Conservation (phyloP, 805 yeast species). For the Torulaspora microellipsoides region DNA sequence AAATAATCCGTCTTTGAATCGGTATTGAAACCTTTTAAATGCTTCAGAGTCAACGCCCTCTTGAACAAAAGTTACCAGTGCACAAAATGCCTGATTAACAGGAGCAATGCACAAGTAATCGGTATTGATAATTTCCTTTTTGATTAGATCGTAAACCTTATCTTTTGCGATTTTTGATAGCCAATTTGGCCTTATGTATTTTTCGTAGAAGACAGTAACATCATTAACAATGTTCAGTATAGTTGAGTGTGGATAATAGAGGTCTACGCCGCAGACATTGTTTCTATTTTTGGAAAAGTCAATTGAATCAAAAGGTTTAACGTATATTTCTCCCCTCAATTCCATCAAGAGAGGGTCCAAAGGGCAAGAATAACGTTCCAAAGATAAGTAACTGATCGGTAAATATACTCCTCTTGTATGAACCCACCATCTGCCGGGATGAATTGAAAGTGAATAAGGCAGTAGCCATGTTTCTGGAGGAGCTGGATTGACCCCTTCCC, state of each 20-base stretch:
- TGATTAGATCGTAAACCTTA: constrained; percentile 55
- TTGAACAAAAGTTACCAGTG: constrained; percentile 62
- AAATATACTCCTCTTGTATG: constrained; percentile 90
- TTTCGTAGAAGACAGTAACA: constrained; percentile 59
- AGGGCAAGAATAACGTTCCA: constrained; percentile 50
- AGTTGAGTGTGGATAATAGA: constrained; percentile 87
- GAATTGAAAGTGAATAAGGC: constrained; percentile 77
- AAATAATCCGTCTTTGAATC: constrained; percentile 73
- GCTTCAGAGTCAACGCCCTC: constrained; percentile 65
- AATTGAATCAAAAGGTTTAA: constrained; percentile 56
- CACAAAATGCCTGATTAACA: constrained; percentile 79
- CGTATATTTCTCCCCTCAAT: constrained; percentile 77
- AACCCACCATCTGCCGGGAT: constrained; percentile 99
- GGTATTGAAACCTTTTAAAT: constrained; percentile 49
- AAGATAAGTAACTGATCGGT: constrained; percentile 77
- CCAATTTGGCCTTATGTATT: constrained; percentile 73
- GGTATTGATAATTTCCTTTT: constrained; percentile 75
- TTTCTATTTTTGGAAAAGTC: constrained; percentile 71
- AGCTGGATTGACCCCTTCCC: constrained; percentile 98
- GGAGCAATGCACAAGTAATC: constrained; percentile 88
- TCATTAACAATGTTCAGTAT: constrained; percentile 60
- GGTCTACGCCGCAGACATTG: constrained; percentile 83
- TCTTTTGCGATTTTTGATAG: constrained; percentile 48
- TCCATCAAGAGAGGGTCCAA: constrained; percentile 59
- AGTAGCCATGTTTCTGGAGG: constrained; percentile 92